Evolutionary conservation across 2,329 filamentous ascomycete species (phyloP).

Genomic region (Microsporum audouinii): DNA sequence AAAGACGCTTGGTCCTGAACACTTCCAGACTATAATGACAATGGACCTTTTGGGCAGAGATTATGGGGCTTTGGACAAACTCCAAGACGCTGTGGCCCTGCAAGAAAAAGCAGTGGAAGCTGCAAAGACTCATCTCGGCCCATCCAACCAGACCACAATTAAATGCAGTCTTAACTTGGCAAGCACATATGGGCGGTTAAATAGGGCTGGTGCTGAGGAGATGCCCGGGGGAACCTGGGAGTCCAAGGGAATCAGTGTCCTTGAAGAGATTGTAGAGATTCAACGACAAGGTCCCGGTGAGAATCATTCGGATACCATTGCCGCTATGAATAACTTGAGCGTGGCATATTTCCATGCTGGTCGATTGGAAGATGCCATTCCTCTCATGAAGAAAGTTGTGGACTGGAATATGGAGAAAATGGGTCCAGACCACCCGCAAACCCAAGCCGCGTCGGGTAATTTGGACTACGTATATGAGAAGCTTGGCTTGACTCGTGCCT

Average conservation of each 20-base stretch:
- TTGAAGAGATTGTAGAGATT: neutral
- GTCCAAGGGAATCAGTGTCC: neutral
- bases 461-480: neutral
- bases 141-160: neutral
- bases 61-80: neutral
- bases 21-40: constrained; percentile 17
- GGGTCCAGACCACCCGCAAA: neutral
- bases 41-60: constrained; percentile 10
- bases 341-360: neutral
- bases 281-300: neutral
- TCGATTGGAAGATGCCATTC: neutral
- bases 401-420: neutral
- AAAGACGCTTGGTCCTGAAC: constrained; percentile 16
- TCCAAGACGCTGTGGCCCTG: neutral
- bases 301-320: neutral
- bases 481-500: neutral
- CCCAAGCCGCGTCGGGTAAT: neutral
- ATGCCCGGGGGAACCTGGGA: neutral
- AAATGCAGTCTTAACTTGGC: neutral
- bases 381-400: neutral
- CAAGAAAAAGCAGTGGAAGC: constrained; percentile 2
- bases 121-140: neutral
- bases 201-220: neutral
- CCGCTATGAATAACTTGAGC: neutral
- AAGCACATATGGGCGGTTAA: neutral